Evolutionary conservation across 805 yeast genomes (phyloP), one percentile per base, ranked within the genome.

Genomic region (Barnettozyma salicaria): DNA sequence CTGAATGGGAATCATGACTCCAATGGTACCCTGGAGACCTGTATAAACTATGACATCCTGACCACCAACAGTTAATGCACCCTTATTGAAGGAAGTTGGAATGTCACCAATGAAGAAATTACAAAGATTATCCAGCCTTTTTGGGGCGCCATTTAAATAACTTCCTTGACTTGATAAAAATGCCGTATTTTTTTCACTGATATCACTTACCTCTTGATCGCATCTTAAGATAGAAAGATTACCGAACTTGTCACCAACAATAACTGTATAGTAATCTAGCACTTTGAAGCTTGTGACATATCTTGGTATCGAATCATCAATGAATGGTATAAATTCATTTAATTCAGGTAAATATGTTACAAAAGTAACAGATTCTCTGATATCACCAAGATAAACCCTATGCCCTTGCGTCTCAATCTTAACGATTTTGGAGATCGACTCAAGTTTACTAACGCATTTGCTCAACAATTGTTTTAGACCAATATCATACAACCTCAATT

Each of bases 191-290:
- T 55, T 60, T 37, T 78, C 85, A 18, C 76, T 59, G 28, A 67
- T 54, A 29, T 62, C 59, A 0, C 79, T 70, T 0, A 68, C 63
- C 5, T 66, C 61, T n/a, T 60, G 60, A 0, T 81, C 74, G 27
- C 81, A 58, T 41, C 96, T 63, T 27, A 86, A 59, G 1, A 84
- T 71, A 59, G 80, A 78, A 0, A 88, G 32, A 48, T 81, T 85
- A 1, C 97, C 97, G 59, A 83, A 87, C 52, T 78, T 80, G 55
- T 92, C 97, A 11, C 96, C 96, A 1, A 85, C 86, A 27, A 82
- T 63, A 1, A 83, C 74, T 0, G 96, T 87, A 39, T 76, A 77
- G 43, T 76, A 72, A 55, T 92, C 97, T 5, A 92, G 59, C 45
- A 75, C 60, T 3, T 67, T 52, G 29, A 81, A 48, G 3, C 77